These are phyloP conservation scores for Deuterostichococcus epilithicus DNA, from an alignment of 139 green algal genomes.

Conservation along the genomic window DNA sequence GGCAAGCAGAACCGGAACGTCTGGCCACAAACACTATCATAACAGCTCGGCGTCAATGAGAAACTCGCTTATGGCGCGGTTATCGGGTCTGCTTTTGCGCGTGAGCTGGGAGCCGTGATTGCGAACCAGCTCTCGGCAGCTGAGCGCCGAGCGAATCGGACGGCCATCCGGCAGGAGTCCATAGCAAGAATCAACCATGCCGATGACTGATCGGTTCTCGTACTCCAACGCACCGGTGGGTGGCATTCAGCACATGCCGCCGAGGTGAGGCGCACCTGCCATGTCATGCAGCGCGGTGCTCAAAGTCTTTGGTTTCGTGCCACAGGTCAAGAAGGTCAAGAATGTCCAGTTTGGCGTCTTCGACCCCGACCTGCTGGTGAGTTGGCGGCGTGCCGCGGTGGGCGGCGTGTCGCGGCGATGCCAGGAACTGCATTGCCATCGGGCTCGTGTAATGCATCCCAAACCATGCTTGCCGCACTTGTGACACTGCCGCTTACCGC, in stretches of 20 bases:
- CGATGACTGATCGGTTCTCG: constrained; percentile 17
- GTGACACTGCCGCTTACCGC: neutral
- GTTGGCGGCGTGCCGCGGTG: constrained; percentile 20
- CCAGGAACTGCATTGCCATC: neutral
- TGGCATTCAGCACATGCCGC: too few species aligned
- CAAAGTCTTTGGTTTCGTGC: constrained; percentile 18
- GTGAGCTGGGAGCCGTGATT: too few species aligned
- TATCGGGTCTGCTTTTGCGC: too few species aligned
- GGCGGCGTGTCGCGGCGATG: neutral
- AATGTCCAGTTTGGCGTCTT: constrained; percentile 92
- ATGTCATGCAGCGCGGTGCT: neutral
- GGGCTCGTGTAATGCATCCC: too few species aligned
- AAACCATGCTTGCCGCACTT: neutral
- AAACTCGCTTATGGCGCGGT: too few species aligned
- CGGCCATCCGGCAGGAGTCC: too few species aligned
- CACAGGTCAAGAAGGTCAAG: constrained; percentile 75
- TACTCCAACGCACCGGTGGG: constrained; percentile 31
- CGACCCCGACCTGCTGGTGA: constrained; percentile 94
- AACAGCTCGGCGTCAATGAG: too few species aligned
- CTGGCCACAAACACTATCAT: too few species aligned
- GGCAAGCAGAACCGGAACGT: too few species aligned
- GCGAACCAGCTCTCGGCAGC: too few species aligned
- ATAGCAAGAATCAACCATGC: neutral
- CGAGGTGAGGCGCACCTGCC: neutral
- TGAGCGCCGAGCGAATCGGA: too few species aligned